Evolutionary conservation across 371 early-diverging fungal genomes (phyloP), one percentile per base, ranked within the genome.

Genomic region (Mucor racemosus): DNA sequence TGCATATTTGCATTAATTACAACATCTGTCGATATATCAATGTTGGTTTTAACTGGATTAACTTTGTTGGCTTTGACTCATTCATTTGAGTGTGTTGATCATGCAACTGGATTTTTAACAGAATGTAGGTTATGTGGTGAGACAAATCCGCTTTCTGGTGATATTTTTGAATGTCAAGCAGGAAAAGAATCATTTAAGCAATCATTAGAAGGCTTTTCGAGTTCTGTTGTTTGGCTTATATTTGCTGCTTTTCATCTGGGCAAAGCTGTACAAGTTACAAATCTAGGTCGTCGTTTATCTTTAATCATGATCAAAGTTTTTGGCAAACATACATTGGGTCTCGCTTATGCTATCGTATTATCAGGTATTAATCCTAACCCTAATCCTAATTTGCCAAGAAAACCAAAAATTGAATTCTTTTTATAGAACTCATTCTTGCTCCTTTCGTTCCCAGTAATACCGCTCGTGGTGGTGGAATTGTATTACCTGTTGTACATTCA

Each of bases 391-490:
- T 31, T 40, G 26, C 33, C 31, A 17, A 11, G 6, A 17, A 15
- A n/a, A n/a, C 13, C 3, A 48, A 39, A 21, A 17, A 53, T 7
- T 11, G 46, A 41, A 13, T 9, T n/a, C 13, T 17, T 33, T 21
- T 40, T 31, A 3, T 76, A 70, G 91, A 91, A 68, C 62, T 91
- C 17, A 46, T 81, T 7, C 64, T 91, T 33, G 90, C 87, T 5
- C 89, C 91, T 0, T 89, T 91, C 68, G 87, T 91, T n/a, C 91
- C 91, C 0, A 86, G 86, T 33, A 91, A 91, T 66, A 87, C 88
- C 0, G 91, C 91, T 14, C 82, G 91, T 56, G 91, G 91, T 34
- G 91, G 91, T 15, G 89, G 91, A 15, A 89, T 91, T 40, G 76
- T 91, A 0, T 78, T 83, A 17, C 91, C 91, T 4, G 85, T 91